Base-by-base conservation (phyloP, 768 basidiomycete genomes). In the Termitomyces sp. region DNA sequence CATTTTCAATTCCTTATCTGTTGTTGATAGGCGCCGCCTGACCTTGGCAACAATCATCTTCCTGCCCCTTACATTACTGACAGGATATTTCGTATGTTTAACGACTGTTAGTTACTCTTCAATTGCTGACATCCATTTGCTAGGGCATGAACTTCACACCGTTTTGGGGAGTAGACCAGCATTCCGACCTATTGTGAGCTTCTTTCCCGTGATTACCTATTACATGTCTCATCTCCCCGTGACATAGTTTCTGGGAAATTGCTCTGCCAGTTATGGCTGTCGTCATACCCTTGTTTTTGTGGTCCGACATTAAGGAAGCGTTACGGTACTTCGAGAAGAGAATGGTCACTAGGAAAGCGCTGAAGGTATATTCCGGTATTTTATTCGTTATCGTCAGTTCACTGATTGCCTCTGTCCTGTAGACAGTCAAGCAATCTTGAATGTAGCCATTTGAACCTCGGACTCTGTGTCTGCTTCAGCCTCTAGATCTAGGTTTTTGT, bases 1-100 rank as follows among this genome's bases (percentile, higher is more conserved):
- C 34, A 9, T 60, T 52, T 49, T 22, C 24, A 11, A 16, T 9
- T 13, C 2, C 44, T 62, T 27, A 53, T 57, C 41, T 41, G 22
- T 18, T 58, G 31, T 57, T 27, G n/a, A 18, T 58, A 86, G 85
- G 84, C 85, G 81, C 52, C 79, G 84, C 49, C 72, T 90, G 37
- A 89, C 87, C 1, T 67, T 87, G 31, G 83, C 81, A 6, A 89
- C 87, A 0, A 85, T 89, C 63, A 83, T 87, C 63, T 89, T 84
- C 73, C 70, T 90, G 9, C 88, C 88, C 2, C 69, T 89, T 54
- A 88, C 88, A 7, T 74, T 89, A 44, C 74, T 88, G 44, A 88
- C 88, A 7, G 88, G 88, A 57, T 90, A 89, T 73, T 89, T 89
- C 64, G 88, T 86, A 64, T 59, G 84, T 78, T 12, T 20, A 24